phyloP scores from a whole-genome alignment of 2,329 filamentous ascomycete genomes.

The Clonostachys chloroleuca region DNA sequence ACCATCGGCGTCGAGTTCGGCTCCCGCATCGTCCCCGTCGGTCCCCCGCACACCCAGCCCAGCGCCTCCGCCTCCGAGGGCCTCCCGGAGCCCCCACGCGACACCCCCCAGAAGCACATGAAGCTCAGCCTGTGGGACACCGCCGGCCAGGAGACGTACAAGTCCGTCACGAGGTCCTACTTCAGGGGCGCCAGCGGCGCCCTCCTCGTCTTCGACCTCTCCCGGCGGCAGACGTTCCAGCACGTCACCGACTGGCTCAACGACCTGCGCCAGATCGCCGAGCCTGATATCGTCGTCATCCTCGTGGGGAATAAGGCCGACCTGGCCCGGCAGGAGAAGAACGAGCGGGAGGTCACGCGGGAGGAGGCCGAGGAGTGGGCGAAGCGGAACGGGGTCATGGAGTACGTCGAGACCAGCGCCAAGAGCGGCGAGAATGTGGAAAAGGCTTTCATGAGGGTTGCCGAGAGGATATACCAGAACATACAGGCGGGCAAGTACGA shows the following conservation, averaged over 20 bases:
- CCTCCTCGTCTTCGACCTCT: constrained; percentile 93
- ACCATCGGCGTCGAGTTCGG: constrained; percentile 97
- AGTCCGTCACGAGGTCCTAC: constrained; percentile 90
- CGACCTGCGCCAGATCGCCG: constrained; percentile 90
- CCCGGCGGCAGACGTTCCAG: constrained; percentile 76
- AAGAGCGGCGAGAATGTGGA: constrained; percentile 96
- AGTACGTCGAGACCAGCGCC: constrained; percentile 94
- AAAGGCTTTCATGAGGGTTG: constrained; percentile 86
- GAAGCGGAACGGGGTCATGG: constrained; percentile 74
- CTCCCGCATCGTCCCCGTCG: constrained; percentile 86
- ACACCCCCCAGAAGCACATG: constrained; percentile 68
- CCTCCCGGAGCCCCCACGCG: constrained; percentile 48
- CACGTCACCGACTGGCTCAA: constrained; percentile 92
- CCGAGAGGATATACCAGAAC: constrained; percentile 93
- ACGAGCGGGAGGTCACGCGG: constrained; percentile 73
- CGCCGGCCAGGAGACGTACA: constrained; percentile 95
- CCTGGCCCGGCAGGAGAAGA: constrained; percentile 53
- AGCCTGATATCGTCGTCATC: constrained; percentile 91
- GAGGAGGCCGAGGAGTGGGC: constrained; percentile 92
- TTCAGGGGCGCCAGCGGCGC: constrained; percentile 72
- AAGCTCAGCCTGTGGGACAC: constrained; percentile 95
- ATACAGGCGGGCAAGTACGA: constrained; percentile 95
- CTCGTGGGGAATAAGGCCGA: constrained; percentile 95
- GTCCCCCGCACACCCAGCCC: constrained; percentile 64
- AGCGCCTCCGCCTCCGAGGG: constrained; percentile 28